These are phyloP conservation scores for Trypanosoma rangeli DNA, from an alignment of 208 protist genomes.

Conservation along the genomic window DNA sequence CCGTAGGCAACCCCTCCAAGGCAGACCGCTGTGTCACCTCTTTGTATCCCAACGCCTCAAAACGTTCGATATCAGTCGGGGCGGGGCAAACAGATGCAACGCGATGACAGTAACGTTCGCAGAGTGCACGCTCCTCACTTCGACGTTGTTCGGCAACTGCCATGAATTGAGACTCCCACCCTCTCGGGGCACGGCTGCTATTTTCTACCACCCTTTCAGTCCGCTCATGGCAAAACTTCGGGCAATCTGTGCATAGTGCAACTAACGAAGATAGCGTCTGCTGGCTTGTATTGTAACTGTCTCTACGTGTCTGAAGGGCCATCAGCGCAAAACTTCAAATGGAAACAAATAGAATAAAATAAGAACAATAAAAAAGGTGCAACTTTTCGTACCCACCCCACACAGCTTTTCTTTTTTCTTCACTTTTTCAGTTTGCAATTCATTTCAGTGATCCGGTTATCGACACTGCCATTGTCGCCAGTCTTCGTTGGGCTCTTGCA, in stretches of 20 bases:
- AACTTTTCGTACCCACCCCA: no score
- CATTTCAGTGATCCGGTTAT: no score
- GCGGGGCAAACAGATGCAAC: constrained; percentile 47
- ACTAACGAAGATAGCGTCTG: constrained; percentile 52
- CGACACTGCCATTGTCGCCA: no score
- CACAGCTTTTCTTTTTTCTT: no score
- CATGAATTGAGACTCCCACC: no score
- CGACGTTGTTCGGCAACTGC: constrained; percentile 46
- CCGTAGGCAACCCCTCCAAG: constrained; percentile 21
- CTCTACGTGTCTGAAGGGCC: constrained; percentile 23
- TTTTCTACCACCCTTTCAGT: no score
- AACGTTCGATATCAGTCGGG: constrained; percentile 28
- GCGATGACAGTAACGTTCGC: constrained; percentile 39
- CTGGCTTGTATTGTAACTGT: constrained; percentile 40
- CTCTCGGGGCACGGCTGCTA: no score
- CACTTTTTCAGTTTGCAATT: no score
- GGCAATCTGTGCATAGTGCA: constrained; percentile 53
- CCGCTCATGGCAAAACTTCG: no score
- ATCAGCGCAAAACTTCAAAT: constrained; percentile 8
- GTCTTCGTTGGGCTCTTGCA: no score
- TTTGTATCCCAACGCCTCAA: constrained; percentile 35
- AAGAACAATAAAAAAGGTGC: no score
- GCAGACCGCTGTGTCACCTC: neutral
- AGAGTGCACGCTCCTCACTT: constrained; percentile 52
- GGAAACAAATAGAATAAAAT: constrained; percentile 14